phyloP scores from a whole-genome alignment of 805 yeast genomes.

The Phaffomyces opuntiae region DNA sequence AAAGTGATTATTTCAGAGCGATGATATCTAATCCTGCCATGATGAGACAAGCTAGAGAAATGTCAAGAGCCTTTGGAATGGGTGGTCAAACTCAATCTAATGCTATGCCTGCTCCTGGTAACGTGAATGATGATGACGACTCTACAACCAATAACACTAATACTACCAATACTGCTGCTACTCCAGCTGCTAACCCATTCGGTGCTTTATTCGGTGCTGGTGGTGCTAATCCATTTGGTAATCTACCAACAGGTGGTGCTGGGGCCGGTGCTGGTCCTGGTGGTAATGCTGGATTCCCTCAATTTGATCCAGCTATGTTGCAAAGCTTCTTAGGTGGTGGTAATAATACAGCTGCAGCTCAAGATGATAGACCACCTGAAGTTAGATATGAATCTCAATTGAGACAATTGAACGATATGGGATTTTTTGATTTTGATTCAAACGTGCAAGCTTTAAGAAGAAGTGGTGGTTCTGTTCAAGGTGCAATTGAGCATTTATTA shows the following conservation, averaged over 20 bases:
- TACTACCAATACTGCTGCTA: constrained; percentile 9
- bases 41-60: constrained; percentile 74
- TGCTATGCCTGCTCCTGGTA: constrained; percentile 47
- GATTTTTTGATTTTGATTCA: constrained; percentile 85
- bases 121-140: constrained; percentile 11
- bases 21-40: constrained; percentile 79
- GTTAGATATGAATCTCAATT: constrained; percentile 67
- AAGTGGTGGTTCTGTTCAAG: constrained; percentile 95
- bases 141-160: constrained; percentile 23
- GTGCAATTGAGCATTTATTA: constrained; percentile 84
- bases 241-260: constrained; percentile 11
- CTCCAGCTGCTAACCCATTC: neutral
- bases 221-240: constrained; percentile 4
- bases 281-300: constrained; percentile 28
- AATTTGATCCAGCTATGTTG: constrained; percentile 41
- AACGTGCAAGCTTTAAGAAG: constrained; percentile 90
- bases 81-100: constrained; percentile 26
- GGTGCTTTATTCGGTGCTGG: neutral
- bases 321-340: constrained; percentile 38
- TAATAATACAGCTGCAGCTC: constrained; percentile 15
- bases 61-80: constrained; percentile 41
- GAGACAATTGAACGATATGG: constrained; percentile 75
- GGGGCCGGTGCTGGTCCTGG: constrained; percentile 22
- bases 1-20: constrained; percentile 74
- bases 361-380: constrained; percentile 70